Conservation (phyloP, 768 basidiomycete species). For the Sutorius australiensis region DNA sequence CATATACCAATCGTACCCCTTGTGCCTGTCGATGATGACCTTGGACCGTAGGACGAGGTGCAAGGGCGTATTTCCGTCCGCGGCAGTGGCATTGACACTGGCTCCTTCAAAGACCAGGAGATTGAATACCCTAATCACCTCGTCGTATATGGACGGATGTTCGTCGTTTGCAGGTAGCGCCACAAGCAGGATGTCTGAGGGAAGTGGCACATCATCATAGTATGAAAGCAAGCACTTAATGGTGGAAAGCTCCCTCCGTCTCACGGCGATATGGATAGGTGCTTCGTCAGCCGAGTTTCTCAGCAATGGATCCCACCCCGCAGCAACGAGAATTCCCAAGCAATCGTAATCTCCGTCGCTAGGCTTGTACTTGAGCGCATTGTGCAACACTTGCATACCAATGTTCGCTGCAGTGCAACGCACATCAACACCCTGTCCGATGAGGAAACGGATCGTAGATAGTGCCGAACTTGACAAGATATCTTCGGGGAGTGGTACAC, state of each 20-base stretch:
- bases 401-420: neutral
- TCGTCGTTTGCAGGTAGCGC: neutral
- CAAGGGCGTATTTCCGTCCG: neutral
- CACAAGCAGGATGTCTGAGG: neutral
- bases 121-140: neutral
- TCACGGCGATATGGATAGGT: neutral
- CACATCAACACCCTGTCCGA: neutral
- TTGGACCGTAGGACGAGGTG: neutral
- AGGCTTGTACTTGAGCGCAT: no score
- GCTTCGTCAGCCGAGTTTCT: neutral
- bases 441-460: neutral
- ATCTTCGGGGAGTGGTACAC: no score
- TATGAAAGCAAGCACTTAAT: neutral
- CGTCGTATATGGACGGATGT: no score
- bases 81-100: neutral
- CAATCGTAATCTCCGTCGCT: neutral
- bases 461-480: no score
- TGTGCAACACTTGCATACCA: neutral
- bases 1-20: neutral
- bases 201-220: neutral
- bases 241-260: neutral
- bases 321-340: neutral
- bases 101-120: neutral
- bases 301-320: neutral
- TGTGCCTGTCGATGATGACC: neutral